These are phyloP conservation scores for Lodderomyces parapsilosis DNA, from an alignment of 1,139 yeast genomes.

Conservation along the genomic window DNA sequence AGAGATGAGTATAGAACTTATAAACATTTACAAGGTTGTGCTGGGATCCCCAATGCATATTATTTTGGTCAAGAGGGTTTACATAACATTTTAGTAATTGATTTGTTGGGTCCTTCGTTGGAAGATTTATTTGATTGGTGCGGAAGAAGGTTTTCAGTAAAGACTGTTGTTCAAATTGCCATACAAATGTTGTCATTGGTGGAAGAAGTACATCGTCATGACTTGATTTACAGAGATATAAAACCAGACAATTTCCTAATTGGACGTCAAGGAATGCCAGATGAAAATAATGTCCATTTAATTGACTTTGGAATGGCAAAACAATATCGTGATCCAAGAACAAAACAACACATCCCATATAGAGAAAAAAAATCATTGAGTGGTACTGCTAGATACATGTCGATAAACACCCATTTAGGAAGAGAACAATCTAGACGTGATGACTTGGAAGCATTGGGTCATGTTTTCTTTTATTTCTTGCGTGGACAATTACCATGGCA, in stretches of 20 bases:
- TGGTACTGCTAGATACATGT: conserved; percentile 98
- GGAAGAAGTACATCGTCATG: conserved; percentile 85
- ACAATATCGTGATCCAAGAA: conserved; percentile 92
- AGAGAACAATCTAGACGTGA: conserved; percentile 95
- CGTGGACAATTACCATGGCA: conserved; percentile 98
- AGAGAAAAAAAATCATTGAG: conserved; percentile 90
- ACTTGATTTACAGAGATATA: conserved; percentile 88
- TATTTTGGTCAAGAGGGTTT: conserved; percentile 98
- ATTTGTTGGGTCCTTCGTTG: conserved; percentile 89
- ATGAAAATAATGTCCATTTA: conserved; percentile 56
- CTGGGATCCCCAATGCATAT: conserved; percentile 91
- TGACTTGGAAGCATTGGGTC: conserved; percentile 93
- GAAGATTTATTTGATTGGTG: conserved; percentile 99
- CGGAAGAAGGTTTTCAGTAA: conserved; percentile 82
- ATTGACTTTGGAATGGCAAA: conserved; percentile 98
- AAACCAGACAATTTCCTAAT: conserved; percentile 94
- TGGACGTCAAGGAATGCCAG: conserved; percentile 60
- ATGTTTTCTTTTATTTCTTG: conserved; percentile 89
- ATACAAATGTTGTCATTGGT: conserved; percentile 89
- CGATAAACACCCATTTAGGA: conserved; percentile 95
- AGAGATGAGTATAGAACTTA: conserved; percentile 95
- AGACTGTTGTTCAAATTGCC: conserved; percentile 88
- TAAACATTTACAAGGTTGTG: conserved; percentile 73
- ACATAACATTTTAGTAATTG: conserved; percentile 90
- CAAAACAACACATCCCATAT: conserved; percentile 94